phyloP scores from a whole-genome alignment of 192 early-diverging fungal genomes.

The Chytriomyces sp. region DNA sequence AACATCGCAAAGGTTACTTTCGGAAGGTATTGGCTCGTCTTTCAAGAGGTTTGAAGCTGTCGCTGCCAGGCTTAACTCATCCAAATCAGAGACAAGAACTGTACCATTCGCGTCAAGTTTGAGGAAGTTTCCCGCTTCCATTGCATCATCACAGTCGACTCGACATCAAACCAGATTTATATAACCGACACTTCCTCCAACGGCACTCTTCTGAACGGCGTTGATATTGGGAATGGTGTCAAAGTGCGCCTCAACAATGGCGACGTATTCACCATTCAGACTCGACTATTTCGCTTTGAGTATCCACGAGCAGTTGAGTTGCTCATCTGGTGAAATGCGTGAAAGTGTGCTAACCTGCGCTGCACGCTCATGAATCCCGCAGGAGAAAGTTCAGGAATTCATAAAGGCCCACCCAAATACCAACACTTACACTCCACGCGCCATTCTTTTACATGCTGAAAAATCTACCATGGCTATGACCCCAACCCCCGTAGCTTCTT shows the following conservation, averaged over 20 bases:
- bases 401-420: background rate
- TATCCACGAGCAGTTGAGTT: background rate
- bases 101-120: constrained; percentile 14
- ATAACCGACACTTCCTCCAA: constrained; percentile 9
- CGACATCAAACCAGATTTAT: background rate
- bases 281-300: constrained; percentile 8
- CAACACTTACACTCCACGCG: background rate
- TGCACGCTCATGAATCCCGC: background rate
- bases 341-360: background rate
- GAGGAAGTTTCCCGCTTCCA: constrained; percentile 21
- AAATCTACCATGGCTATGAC: background rate
- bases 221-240: background rate
- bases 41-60: no score
- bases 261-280: constrained; percentile 4
- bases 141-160: constrained; percentile 2
- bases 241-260: background rate
- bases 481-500: background rate
- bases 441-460: background rate
- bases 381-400: constrained; percentile 6
- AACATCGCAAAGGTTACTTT: constrained; percentile 2
- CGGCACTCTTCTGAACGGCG: constrained; percentile 17
- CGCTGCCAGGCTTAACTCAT: no score
- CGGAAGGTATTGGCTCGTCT: background rate
- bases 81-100: constrained; percentile 11
- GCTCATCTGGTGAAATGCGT: background rate